Percentiles rank a stretch among this genome's conserved stretches.
Evolutionary conservation across 352 stramenopile genomes (phyloP).

Genomic region (Aphanomyces euteiches): DNA sequence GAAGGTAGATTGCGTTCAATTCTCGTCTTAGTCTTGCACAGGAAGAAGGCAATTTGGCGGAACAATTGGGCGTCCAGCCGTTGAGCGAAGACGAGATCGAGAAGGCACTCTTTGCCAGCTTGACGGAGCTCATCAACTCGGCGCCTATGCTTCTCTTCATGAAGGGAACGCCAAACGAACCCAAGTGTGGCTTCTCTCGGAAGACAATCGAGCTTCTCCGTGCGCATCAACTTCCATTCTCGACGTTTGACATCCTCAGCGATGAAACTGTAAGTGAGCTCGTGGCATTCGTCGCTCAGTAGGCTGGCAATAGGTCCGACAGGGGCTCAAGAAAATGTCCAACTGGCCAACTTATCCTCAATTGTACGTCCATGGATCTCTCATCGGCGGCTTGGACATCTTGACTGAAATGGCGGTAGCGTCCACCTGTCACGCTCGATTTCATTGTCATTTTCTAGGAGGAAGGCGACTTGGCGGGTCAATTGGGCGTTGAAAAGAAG

Average conservation of each 20-base stretch:
- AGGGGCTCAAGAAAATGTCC: constrained; percentile 94
- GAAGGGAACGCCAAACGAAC: constrained; percentile 89
- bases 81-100: constrained; percentile 46
- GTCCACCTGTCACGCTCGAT: neutral
- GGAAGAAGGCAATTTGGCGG: constrained; percentile 64
- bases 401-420: constrained; percentile 89
- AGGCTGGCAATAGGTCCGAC: constrained; percentile 76
- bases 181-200: constrained; percentile 93
- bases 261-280: constrained; percentile 48
- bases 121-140: constrained; percentile 79
- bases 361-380: constrained; percentile 93
- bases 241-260: constrained; percentile 93
- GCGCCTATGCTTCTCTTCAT: constrained; percentile 95
- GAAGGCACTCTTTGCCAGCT: constrained; percentile 75
- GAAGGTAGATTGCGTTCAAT: constrained; percentile 45
- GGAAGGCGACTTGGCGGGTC: constrained; percentile 82
- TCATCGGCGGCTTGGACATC: constrained; percentile 93
- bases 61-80: constrained; percentile 56
- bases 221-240: constrained; percentile 88
- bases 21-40: constrained; percentile 20
- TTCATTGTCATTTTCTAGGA: constrained; percentile 35
- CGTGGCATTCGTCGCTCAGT: neutral
- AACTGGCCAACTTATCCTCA: constrained; percentile 98
- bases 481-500: constrained; percentile 88
- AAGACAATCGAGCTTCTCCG: constrained; percentile 90